Evolutionary conservation across 768 basidiomycete species (phyloP).

Genomic region (Hemileccinum impolitum): DNA sequence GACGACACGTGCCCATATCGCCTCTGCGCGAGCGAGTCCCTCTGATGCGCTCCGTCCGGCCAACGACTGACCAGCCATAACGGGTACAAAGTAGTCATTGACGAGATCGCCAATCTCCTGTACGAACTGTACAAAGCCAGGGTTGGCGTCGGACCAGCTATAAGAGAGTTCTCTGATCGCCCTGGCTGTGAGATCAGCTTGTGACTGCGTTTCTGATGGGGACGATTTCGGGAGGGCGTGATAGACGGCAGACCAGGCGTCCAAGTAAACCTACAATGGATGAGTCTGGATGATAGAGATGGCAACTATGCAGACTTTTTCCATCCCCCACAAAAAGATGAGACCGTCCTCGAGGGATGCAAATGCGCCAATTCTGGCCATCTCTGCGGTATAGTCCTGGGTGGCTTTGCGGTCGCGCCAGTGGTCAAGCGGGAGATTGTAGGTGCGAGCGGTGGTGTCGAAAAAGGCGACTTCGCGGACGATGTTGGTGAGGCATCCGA

Average conservation of each 20-base stretch:
- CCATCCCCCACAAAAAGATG: conserved; percentile 79
- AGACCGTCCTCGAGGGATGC: conserved; percentile 59
- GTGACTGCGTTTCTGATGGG: neutral
- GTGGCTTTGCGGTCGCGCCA: conserved; percentile 60
- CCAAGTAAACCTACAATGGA: conserved; percentile 55
- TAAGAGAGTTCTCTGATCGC: conserved; percentile 49
- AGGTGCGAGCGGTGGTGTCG: conserved; percentile 43
- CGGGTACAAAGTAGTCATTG: conserved; percentile 35
- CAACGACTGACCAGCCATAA: conserved; percentile 31
- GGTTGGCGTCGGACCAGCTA: conserved; percentile 53
- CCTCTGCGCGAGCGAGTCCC: conserved; percentile 38
- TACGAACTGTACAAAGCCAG: conserved; percentile 54
- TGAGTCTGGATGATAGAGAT: neutral
- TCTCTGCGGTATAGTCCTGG: conserved; percentile 68
- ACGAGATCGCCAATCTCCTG: conserved; percentile 46
- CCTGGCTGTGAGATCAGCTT: conserved; percentile 11
- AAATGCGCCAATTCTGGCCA: conserved; percentile 48
- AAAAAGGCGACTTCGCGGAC: conserved; percentile 61
- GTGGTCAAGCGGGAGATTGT: conserved; percentile 41
- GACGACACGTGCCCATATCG: conserved; percentile 53
- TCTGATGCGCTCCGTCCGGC: conserved; percentile 7
- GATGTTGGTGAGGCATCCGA: conserved; percentile 54
- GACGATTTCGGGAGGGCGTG: conserved; percentile 3
- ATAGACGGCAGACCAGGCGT: conserved; percentile 59
- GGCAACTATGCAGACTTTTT: conserved; percentile 43